These are phyloP conservation scores for Penicillium sp. DNA, from an alignment of 2,329 filamentous ascomycete species.

Conservation along the genomic window DNA sequence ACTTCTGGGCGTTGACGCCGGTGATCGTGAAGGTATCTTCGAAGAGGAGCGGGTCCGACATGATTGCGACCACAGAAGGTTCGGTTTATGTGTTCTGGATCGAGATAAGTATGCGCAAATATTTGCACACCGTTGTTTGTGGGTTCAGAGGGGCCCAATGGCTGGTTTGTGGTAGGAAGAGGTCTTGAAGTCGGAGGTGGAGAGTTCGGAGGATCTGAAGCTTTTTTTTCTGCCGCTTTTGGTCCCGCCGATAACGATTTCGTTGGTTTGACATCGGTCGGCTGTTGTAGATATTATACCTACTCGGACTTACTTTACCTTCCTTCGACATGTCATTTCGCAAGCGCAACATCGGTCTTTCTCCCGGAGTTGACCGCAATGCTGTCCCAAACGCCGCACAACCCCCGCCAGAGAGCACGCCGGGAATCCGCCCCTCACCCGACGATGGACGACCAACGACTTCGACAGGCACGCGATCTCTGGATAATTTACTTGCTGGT, in stretches of 20 bases:
- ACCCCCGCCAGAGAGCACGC: slow-evolving; percentile 33
- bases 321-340: slow-evolving; percentile 62
- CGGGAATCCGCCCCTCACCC: slow-evolving; percentile 77
- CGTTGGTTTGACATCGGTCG: slow-evolving; percentile 8
- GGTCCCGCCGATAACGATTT: slow-evolving; percentile 27
- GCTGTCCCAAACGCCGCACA: slow-evolving; percentile 30
- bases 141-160: neutral
- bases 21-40: slow-evolving; percentile 88
- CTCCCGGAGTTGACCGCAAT: slow-evolving; percentile 40
- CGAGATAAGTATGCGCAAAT: neutral
- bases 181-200: slow-evolving; percentile 17
- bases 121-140: neutral
- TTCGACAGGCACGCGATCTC: slow-evolving; percentile 83
- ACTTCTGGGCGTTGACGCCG: slow-evolving; percentile 78
- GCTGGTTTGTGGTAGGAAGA: slow-evolving; percentile 9
- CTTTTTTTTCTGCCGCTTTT: slow-evolving; percentile 32
- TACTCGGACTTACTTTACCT: neutral
- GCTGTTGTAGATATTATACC: neutral
- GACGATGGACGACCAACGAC: slow-evolving; percentile 84
- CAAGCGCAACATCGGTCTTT: slow-evolving; percentile 64
- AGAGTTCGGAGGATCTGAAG: slow-evolving; percentile 25
- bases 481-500: slow-evolving; percentile 82
- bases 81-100: neutral
- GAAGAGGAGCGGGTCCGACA: slow-evolving; percentile 88
- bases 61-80: slow-evolving; percentile 47